Base-by-base conservation (phyloP, 1,284 basidiomycete species). In the Melampsora larici-populina region DNA sequence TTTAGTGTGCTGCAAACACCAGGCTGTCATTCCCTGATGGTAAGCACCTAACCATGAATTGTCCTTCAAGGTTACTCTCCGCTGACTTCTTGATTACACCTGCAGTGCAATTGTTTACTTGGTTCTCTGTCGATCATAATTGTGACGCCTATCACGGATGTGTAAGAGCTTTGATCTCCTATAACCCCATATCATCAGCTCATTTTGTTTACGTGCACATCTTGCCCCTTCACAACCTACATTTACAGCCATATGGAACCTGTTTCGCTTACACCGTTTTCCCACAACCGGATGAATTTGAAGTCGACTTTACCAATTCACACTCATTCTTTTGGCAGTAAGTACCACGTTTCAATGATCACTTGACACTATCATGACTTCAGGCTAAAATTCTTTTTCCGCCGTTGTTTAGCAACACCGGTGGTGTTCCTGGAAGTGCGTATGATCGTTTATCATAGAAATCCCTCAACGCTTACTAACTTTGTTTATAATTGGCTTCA, bases 271-370 rank as follows among this genome's bases (percentile, higher is more conserved):
- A 48, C 40, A 75, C 72, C 46, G 36, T 15, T 21, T 46, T 75
- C 13, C 72, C 72, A 9, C 58, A 62, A 55, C 63, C 72, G 40
- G 51, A 43, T 7, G 64, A 75, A 24, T 58, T 75, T 46, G 48
- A 55, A 68, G 64, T 63, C 31, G 49, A 67, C 24, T 75, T 75
- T 33, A 68, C 72, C 6, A 75, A 75, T 31, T 67, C 51, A 5
- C 72, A 75, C 46, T 66, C 72, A 6, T 75, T 75, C 55, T 75
- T 75, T 67, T 75, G 72, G 72, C 72, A 75, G 72, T 75, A 40
- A 60, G 64, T 63, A 1, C 13, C 36, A 6, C 2, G 21, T 2
- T 58, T 24, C 1, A 11, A n/a, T 24, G 15, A 43, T 15, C n/a
- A n/a, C n/a, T n/a, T n/a, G n/a, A n/a, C 21, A 4, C 24, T n/a